Base-by-base conservation (phyloP, 257 asterid genomes). In the Lycium ferocissimum region DNA sequence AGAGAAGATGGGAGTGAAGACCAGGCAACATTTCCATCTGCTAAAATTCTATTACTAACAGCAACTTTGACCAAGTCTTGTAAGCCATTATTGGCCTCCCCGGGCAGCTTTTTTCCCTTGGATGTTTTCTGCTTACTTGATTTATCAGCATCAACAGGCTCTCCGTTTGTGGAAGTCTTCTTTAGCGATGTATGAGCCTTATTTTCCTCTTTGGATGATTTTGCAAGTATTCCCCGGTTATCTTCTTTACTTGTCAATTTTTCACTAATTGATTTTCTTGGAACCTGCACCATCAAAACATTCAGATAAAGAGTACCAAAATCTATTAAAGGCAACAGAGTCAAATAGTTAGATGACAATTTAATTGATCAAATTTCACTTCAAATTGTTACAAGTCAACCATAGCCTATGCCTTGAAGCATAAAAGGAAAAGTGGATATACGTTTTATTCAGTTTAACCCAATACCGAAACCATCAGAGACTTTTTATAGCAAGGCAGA, bases 11-110 rank as follows among this genome's bases (percentile, higher is more conserved):
- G 98, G 49, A 95, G 90, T 12, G 97, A 90, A 82, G 92, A 84
- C 98, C 97, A 97, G 53, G 98, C 92, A 88, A 89, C 92, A 89
- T 88, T 88, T 86, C 96, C 93, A 76, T 94, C 98, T 1, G 93
- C 89, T 83, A 94, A 86, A 85, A 91, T 92, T 66, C 91, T 86
- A 84, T 91, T 94, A 87, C 88, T 88, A 69, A 90, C 66, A 86
- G 97, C 88, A 87, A 95, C 92, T 93, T 97, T 97, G 88, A 93
- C 92, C 86, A 94, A 86, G 87, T 92, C 97, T 2, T 92, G 94
- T 40, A 93, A 85, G 38, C 97, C 98, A 86, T 91, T 89, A 66
- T 85, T 84, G 78, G 75, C 91, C 84, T 94, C 97, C 54, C 92
- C 95, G 54, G 94, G 82, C 66, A 83, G 84, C 86, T 89, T 97